phyloP scores from a whole-genome alignment of 345 rosid species.

The Citropsis articulata region DNA sequence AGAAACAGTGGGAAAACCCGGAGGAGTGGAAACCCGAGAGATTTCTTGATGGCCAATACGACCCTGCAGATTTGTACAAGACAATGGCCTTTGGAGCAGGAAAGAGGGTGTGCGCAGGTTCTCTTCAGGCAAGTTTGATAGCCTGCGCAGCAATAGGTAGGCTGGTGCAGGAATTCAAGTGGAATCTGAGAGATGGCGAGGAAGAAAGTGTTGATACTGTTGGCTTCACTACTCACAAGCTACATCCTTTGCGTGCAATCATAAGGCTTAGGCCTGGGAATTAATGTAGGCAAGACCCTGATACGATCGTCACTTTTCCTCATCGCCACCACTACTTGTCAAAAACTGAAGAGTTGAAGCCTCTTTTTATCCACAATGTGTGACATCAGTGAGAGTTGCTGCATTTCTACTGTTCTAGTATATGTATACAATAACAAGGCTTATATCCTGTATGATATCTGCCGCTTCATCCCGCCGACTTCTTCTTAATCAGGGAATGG shows the following conservation, averaged over 20 bases:
- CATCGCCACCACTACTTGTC: background rate
- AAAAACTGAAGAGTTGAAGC: background rate
- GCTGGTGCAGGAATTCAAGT: slow-evolving; percentile 75
- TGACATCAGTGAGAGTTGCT: background rate
- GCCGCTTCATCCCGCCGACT: no score
- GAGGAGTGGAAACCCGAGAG: slow-evolving; percentile 79
- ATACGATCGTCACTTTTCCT: background rate
- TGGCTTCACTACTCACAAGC: slow-evolving; percentile 71
- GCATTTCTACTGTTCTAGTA: no score
- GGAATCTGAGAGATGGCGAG: slow-evolving; percentile 63
- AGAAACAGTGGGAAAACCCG: slow-evolving; percentile 64
- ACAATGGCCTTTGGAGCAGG: slow-evolving; percentile 96
- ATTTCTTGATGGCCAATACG: slow-evolving; percentile 53
- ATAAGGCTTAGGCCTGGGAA: slow-evolving; percentile 48
- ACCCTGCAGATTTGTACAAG: slow-evolving; percentile 56
- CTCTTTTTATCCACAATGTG: background rate
- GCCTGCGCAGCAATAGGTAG: slow-evolving; percentile 62
- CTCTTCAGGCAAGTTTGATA: slow-evolving; percentile 63
- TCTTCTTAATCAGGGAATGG: no score
- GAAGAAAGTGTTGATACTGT: slow-evolving; percentile 61
- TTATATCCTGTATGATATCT: background rate
- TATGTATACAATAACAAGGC: background rate
- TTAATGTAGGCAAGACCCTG: background rate
- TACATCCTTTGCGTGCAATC: slow-evolving; percentile 59
- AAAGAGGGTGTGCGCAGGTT: slow-evolving; percentile 74